These are phyloP conservation scores for Mycena rebaudengoi DNA, from an alignment of 768 basidiomycete genomes.

Conservation along the genomic window DNA sequence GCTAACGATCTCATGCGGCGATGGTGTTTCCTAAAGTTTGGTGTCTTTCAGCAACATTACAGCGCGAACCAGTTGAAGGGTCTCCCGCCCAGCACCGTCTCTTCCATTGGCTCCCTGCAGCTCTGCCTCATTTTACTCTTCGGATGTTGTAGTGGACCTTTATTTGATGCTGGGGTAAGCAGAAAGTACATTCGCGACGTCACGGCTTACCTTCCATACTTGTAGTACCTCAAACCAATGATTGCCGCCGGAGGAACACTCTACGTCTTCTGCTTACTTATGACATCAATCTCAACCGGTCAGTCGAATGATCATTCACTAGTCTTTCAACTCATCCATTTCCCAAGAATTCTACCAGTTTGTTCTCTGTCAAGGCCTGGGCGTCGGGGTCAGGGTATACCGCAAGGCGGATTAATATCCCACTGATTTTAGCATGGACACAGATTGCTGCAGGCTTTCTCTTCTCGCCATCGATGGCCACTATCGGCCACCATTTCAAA, in stretches of 20 bases:
- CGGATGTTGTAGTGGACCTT: slow-evolving; percentile 25
- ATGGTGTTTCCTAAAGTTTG: slow-evolving; percentile 11
- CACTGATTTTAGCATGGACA: background rate
- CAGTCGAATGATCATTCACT: slow-evolving; percentile 24
- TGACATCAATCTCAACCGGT: slow-evolving; percentile 27
- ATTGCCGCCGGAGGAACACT: slow-evolving; percentile 23
- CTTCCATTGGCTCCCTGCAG: slow-evolving; percentile 33
- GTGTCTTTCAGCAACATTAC: slow-evolving; percentile 29
- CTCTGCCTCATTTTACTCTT: slow-evolving; percentile 26
- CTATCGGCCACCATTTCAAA: slow-evolving; percentile 30
- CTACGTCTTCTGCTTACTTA: slow-evolving; percentile 27
- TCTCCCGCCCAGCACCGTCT: slow-evolving; percentile 24
- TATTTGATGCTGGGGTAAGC: slow-evolving; percentile 25
- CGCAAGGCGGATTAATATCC: background rate
- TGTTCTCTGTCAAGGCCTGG: slow-evolving; percentile 40
- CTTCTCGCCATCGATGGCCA: slow-evolving; percentile 24
- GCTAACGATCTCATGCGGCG: too few species aligned
- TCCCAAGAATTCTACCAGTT: slow-evolving; percentile 41
- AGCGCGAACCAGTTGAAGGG: slow-evolving; percentile 22
- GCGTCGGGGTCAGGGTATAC: slow-evolving; percentile 30
- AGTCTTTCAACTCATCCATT: slow-evolving; percentile 21
- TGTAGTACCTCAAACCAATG: slow-evolving; percentile 24
- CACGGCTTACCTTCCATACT: background rate
- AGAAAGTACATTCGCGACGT: background rate
- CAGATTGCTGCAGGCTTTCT: slow-evolving; percentile 22